These are phyloP conservation scores for Alternaria metachromatica DNA, from an alignment of 2,329 filamentous ascomycete species.

Conservation along the genomic window DNA sequence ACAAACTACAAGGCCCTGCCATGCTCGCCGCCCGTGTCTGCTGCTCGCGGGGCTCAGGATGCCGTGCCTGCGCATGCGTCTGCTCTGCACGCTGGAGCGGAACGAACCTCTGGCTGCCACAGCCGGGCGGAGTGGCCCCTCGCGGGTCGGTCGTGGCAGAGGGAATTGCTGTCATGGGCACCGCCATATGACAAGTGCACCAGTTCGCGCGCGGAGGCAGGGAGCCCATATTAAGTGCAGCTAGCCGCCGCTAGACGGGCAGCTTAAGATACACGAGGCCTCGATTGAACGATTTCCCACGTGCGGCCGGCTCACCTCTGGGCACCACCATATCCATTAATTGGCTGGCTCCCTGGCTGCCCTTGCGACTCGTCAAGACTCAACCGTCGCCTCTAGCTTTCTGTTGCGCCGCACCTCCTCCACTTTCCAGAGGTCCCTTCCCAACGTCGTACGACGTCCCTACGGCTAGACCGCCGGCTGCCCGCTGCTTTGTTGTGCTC, in stretches of 20 bases:
- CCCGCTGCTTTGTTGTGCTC: conserved; percentile 30
- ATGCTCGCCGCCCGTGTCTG: conserved; percentile 15
- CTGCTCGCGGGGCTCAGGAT: not conserved
- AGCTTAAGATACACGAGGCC: conserved; percentile 47
- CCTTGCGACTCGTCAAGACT: conserved; percentile 12
- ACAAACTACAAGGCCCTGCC: conserved; percentile 8
- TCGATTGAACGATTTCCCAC: conserved; percentile 50
- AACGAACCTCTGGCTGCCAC: not conserved
- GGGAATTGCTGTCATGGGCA: conserved; percentile 9
- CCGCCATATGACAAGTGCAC: conserved; percentile 22
- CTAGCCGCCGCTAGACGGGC: conserved; percentile 46
- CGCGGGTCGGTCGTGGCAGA: not conserved
- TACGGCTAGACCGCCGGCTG: conserved; percentile 37
- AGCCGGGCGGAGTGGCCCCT: not conserved
- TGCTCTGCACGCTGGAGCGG: conserved; percentile 8
- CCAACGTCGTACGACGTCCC: conserved; percentile 30
- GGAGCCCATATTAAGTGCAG: conserved; percentile 42
- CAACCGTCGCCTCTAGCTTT: conserved; percentile 26
- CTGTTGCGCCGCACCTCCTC: conserved; percentile 26
- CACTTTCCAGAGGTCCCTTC: conserved; percentile 27
- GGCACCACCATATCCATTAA: conserved; percentile 33
- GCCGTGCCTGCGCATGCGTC: conserved; percentile 5
- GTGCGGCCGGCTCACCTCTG: conserved; percentile 39
- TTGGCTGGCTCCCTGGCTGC: conserved; percentile 35
- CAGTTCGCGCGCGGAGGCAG: conserved; percentile 31